Evolutionary conservation across 345 rosid species (phyloP), one percentile per base, ranked within the genome.

Genomic region (Camelina sativa): DNA sequence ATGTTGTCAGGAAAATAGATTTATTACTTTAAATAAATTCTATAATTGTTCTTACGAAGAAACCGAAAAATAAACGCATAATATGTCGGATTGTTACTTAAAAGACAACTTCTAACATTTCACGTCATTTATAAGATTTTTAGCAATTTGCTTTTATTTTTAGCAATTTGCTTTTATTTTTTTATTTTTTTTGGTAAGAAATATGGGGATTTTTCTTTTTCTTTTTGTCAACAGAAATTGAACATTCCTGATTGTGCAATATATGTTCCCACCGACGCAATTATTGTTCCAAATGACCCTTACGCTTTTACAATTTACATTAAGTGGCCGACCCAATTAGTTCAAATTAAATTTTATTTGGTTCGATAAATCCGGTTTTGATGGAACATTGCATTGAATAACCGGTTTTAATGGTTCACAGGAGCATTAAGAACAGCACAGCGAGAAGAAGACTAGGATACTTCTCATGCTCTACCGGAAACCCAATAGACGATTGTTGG

Each of bases 401-500:
- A 5, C 9, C 80, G 60, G 75, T 23, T 63, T 60, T 51, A 4
- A n/a, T 32, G 54, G 69, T 61, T 44, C 86, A 93, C 86, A 93
- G 98, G 88, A 83, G 74, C 80, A 84, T 81, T 52, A 80, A 82
- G n/a, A 93, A 89, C 71, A 86, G 91, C 79, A 89, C 97, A 11
- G 93, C 73, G 8, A 70, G 97, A 72, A 80, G 97, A 51, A 83
- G 76, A 3, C 69, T 89, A 72, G 89, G 91, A 0, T 87, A 71
- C 16, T 84, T 87, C 73, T 87, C 91, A 1, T 85, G 91, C 67
- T 81, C 78, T 19, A 86, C 89, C 1, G 97, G 95, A 44, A 91
- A 91, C 60, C 88, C 95, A 8, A 86, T 91, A n/a, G 97, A 91
- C 57, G 95, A 91, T 65, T 89, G 97, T 48, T 91, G 97, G 97